Percentiles rank a stretch among this genome's conserved stretches.
phyloP scores from a whole-genome alignment of 768 basidiomycete species.

The Naematelia encephala region DNA sequence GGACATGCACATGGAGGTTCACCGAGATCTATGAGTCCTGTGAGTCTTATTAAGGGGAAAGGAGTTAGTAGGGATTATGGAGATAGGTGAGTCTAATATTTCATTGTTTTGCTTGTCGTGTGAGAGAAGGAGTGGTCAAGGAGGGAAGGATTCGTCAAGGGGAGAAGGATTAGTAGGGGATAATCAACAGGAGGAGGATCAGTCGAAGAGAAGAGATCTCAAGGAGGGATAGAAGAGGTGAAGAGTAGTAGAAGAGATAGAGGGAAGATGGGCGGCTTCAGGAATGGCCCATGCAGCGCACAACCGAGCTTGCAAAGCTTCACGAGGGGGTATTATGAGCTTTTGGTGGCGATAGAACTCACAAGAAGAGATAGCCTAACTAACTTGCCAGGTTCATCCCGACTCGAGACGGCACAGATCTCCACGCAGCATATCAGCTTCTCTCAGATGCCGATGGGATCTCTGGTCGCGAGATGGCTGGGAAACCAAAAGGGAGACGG shows the following conservation, averaged over 20 bases:
- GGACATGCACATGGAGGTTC: background rate
- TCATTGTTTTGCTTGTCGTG: background rate
- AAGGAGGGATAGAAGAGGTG: too few relatives aligned
- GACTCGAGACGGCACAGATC: constrained; percentile 60
- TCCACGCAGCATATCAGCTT: constrained; percentile 64
- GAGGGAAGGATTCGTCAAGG: too few relatives aligned
- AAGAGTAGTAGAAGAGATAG: too few relatives aligned
- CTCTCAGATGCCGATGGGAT: constrained; percentile 54
- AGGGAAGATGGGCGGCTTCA: background rate
- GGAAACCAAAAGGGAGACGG: constrained; percentile 59
- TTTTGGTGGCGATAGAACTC: background rate
- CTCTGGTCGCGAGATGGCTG: constrained; percentile 52
- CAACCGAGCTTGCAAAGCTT: background rate
- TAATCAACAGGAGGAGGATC: too few relatives aligned
- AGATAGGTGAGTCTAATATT: constrained; percentile 45
- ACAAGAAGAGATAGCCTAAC: background rate
- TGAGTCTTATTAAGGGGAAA: constrained; percentile 37
- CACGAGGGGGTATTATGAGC: too few relatives aligned
- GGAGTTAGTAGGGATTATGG: constrained; percentile 46
- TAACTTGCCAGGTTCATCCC: constrained; percentile 60
- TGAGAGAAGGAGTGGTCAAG: too few relatives aligned
- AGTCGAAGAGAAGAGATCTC: too few relatives aligned
- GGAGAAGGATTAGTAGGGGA: too few relatives aligned
- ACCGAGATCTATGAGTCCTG: constrained; percentile 12
- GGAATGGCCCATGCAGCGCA: too few relatives aligned